Conservation (phyloP, 2,329 filamentous ascomycete genomes). For the Xylariaceae sp. region DNA sequence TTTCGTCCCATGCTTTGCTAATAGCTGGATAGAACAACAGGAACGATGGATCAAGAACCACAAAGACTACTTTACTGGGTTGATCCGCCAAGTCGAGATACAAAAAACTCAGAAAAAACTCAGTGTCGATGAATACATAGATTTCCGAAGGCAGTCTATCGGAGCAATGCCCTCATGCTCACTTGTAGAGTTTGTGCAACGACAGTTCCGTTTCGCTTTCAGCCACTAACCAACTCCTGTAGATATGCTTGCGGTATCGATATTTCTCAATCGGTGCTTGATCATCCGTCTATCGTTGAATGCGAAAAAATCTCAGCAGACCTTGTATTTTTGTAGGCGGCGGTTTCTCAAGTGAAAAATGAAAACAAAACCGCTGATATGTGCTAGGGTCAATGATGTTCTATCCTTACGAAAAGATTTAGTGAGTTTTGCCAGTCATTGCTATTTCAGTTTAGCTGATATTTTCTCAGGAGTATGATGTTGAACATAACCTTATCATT, state of each 20-base stretch:
- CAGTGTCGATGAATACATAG: constrained; percentile 31
- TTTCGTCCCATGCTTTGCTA: neutral
- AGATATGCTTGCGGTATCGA: constrained; percentile 23
- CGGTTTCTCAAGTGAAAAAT: neutral
- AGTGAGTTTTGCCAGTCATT: constrained; percentile 8
- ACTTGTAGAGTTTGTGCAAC: constrained; percentile 30
- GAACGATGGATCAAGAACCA: constrained; percentile 20
- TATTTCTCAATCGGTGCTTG: constrained; percentile 26
- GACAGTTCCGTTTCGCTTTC: neutral
- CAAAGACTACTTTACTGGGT: constrained; percentile 28
- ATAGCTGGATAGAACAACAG: constrained; percentile 14
- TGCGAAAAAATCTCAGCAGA: constrained; percentile 29
- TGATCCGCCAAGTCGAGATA: constrained; percentile 30
- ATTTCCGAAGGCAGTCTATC: constrained; percentile 29
- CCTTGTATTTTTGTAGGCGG: constrained; percentile 28
- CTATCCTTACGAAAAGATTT: constrained; percentile 32
- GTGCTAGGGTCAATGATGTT: constrained; percentile 29
- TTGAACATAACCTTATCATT: constrained; percentile 33
- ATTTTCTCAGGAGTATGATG: constrained; percentile 15
- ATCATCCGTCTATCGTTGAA: constrained; percentile 28
- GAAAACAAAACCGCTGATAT: too few relatives aligned
- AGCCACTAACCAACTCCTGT: neutral
- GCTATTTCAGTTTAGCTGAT: neutral
- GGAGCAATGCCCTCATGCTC: constrained; percentile 28
- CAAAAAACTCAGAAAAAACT: constrained; percentile 13